Percentiles rank a stretch among this genome's conserved stretches.
phyloP scores from a whole-genome alignment of 768 basidiomycete genomes.

The Zangia roseola region DNA sequence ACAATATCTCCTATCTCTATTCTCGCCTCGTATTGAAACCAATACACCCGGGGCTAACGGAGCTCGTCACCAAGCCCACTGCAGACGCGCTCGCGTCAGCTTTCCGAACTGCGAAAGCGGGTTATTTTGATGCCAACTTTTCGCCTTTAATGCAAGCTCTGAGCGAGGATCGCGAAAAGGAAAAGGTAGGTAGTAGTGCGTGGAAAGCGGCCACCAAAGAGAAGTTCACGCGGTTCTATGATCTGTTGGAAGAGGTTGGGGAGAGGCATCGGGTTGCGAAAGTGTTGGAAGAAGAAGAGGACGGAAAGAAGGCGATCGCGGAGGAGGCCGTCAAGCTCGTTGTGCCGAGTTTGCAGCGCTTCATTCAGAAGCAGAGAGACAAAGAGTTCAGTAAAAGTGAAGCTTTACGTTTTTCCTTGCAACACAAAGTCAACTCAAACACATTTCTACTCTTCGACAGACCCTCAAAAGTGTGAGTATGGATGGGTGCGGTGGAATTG shows the following conservation, averaged over 20 bases:
- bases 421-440: background rate
- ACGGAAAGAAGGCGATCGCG: conserved; percentile 54
- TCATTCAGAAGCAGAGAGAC: conserved; percentile 71
- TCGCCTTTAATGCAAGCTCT: conserved; percentile 69
- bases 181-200: conserved; percentile 44
- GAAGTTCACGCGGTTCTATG: conserved; percentile 80
- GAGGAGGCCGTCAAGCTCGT: conserved; percentile 80
- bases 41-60: conserved; percentile 41
- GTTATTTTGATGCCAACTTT: conserved; percentile 82
- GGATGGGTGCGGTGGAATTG: background rate
- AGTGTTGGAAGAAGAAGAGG: conserved; percentile 70
- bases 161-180: conserved; percentile 44
- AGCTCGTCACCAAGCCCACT: conserved; percentile 59
- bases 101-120: conserved; percentile 79
- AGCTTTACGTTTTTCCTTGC: conserved; percentile 23
- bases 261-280: conserved; percentile 70
- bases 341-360: conserved; percentile 70
- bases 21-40: conserved; percentile 56
- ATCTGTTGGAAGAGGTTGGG: conserved; percentile 73
- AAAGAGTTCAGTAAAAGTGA: conserved; percentile 86
- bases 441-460: conserved; percentile 25
- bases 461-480: conserved; percentile 52
- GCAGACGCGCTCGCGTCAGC: conserved; percentile 63
- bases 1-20: conserved; percentile 74
- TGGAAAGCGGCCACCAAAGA: conserved; percentile 69